Evolutionary conservation across 495 filamentous ascomycete genomes (phyloP), one percentile per base, ranked within the genome.

Genomic region (Xylaria scruposa): DNA sequence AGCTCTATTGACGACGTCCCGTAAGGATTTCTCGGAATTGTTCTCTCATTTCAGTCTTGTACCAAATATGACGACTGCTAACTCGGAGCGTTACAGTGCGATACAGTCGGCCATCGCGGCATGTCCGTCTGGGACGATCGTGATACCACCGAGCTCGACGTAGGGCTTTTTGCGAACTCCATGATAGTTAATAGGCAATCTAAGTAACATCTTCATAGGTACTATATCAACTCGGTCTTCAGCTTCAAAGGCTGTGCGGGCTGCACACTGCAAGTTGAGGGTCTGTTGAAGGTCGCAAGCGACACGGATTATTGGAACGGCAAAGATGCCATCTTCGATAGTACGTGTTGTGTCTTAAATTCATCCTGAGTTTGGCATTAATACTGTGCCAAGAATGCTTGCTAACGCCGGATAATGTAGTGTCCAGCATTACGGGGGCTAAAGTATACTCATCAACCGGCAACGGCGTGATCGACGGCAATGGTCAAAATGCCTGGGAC

Each of bases 201-300:
- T 12, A 42, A 42, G 38, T 42, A 13, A 42, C 38, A 42, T 42
- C 38, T 42, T 2, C 10, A 13, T 10, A 42, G 38, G 10, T 86
- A 85, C 67, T 79, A 80, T 67, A 70, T 83, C 54, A 79, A 82
- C 72, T 9, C 80, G 0, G 66, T 59, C 21, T 68, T 85, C 7
- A 77, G 80, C 44, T 82, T 85, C 47, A 49, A 79, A 0, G 80
- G 78, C 8, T 84, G 83, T 70, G 67, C 59, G 4, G 75, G 74
- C 42, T 85, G 83, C 58, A 80, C 82, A 64, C 79, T 86, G 47
- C 82, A 84, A 64, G 61, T 85, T 0, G 83, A 86, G 65, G 84
- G 83, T 0, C 69, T 78, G 10, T 65, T 85, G 31, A 83, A 83
- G 46, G 83, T 81, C 46, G 70, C 77, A 8, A 81, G 80, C 29